Conservation (phyloP, 129 eudicot species). For the Escallonia rubra region DNA sequence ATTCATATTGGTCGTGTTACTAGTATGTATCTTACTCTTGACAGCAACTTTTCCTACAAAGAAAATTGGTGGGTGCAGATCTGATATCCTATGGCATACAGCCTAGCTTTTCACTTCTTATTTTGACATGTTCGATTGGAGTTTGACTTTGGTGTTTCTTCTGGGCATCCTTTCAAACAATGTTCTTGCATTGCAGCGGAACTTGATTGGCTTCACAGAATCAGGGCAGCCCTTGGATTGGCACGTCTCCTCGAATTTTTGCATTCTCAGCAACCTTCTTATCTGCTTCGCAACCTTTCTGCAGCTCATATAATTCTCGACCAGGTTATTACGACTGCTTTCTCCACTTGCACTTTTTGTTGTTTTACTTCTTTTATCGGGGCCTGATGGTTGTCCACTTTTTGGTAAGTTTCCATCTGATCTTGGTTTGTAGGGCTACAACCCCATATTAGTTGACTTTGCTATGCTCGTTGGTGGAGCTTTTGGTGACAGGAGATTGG, state of each 20-base stretch:
- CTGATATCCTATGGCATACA: not conserved
- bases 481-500: constrained; percentile 1
- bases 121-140: not conserved
- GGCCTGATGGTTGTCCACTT: no score
- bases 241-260: constrained; percentile 1
- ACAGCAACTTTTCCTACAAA: no score
- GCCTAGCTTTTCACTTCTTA: not conserved
- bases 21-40: no score
- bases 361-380: not conserved
- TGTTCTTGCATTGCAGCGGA: not conserved
- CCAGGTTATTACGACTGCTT: not conserved
- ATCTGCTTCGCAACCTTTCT: constrained; percentile 11
- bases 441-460: constrained; percentile 7
- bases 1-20: not conserved
- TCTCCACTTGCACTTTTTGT: not conserved
- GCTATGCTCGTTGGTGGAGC: constrained; percentile 7
- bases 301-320: constrained; percentile 11
- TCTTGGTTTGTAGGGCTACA: not conserved
- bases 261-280: not conserved
- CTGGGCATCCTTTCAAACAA: not conserved
- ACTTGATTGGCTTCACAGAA: constrained; percentile 3
- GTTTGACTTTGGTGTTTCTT: not conserved
- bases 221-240: constrained; percentile 11
- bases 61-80: no score
- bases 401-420: not conserved